Conservation (phyloP, 768 basidiomycete species). For the Strobilomyces confusus region DNA sequence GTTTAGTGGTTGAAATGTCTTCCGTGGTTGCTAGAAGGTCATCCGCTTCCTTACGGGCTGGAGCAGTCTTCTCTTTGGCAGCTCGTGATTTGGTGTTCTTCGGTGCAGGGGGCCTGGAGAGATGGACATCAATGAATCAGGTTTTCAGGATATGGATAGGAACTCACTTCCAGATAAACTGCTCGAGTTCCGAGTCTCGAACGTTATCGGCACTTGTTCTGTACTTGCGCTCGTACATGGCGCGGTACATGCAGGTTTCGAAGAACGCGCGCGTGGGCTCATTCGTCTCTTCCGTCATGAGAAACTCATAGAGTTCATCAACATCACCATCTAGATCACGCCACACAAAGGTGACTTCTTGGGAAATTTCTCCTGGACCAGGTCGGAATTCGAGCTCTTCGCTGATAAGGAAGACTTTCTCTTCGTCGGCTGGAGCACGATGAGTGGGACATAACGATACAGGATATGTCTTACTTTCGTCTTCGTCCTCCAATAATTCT, state of each 20-base stretch:
- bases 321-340: slow-evolving; percentile 87
- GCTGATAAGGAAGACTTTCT: slow-evolving; percentile 87
- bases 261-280: slow-evolving; percentile 81
- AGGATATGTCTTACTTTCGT: slow-evolving; percentile 59
- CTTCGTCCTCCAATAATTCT: slow-evolving; percentile 90
- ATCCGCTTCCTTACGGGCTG: slow-evolving; percentile 6
- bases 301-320: slow-evolving; percentile 93
- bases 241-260: slow-evolving; percentile 91
- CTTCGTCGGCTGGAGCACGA: slow-evolving; percentile 73
- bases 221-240: slow-evolving; percentile 95
- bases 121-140: background rate
- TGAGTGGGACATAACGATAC: slow-evolving; percentile 1
- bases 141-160: background rate
- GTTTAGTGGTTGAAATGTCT: slow-evolving; percentile 5
- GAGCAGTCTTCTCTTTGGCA: slow-evolving; percentile 11
- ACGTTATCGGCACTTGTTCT: slow-evolving; percentile 65
- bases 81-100: slow-evolving; percentile 17
- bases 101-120: slow-evolving; percentile 23
- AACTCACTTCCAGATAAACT: slow-evolving; percentile 80
- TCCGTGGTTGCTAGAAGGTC: slow-evolving; percentile 2
- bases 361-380: slow-evolving; percentile 63
- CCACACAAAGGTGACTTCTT: slow-evolving; percentile 85
- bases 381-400: slow-evolving; percentile 85
- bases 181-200: slow-evolving; percentile 62
- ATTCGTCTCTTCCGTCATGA: slow-evolving; percentile 71